phyloP scores from a whole-genome alignment of 2,329 filamentous ascomycete genomes.

The Sporothrix luriei region DNA sequence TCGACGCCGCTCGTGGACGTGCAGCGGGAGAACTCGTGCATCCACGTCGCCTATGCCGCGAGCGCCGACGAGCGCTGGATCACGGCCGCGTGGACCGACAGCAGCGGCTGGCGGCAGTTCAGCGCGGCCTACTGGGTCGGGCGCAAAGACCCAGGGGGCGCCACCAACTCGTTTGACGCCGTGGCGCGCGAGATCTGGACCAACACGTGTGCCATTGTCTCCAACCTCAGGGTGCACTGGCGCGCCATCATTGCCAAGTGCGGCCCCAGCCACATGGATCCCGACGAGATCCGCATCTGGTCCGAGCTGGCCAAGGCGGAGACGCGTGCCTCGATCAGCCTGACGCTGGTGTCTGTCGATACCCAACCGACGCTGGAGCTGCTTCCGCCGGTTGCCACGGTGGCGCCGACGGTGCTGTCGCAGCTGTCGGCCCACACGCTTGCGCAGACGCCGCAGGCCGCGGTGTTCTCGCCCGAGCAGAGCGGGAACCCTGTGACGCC shows the following conservation, averaged over 20 bases:
- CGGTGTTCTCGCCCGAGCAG: slow-evolving; percentile 63
- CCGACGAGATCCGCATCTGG: slow-evolving; percentile 66
- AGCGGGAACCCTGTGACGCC: slow-evolving; percentile 55
- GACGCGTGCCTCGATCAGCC: slow-evolving; percentile 53
- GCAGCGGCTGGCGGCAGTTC: slow-evolving; percentile 70
- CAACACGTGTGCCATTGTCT: slow-evolving; percentile 72
- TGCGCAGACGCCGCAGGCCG: slow-evolving; percentile 66
- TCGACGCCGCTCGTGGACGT: slow-evolving; percentile 70
- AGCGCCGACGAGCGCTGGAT: slow-evolving; percentile 79
- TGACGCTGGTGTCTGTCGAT: slow-evolving; percentile 67
- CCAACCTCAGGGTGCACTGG: slow-evolving; percentile 72
- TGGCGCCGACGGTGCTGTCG: slow-evolving; percentile 50
- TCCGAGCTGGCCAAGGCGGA: slow-evolving; percentile 56
- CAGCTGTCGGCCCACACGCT: slow-evolving; percentile 59
- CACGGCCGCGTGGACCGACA: slow-evolving; percentile 79
- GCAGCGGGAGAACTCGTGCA: slow-evolving; percentile 74
- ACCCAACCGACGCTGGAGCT: slow-evolving; percentile 66
- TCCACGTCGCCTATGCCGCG: slow-evolving; percentile 77
- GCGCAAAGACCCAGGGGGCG: slow-evolving; percentile 55
- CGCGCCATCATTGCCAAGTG: slow-evolving; percentile 74
- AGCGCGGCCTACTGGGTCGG: slow-evolving; percentile 73
- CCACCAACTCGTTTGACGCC: slow-evolving; percentile 59
- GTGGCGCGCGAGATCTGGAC: slow-evolving; percentile 78
- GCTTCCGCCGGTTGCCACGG: slow-evolving; percentile 57
- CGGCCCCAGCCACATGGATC: slow-evolving; percentile 66